Evolutionary conservation across 345 rosid species (phyloP).

Genomic region (Brassica nigra): DNA sequence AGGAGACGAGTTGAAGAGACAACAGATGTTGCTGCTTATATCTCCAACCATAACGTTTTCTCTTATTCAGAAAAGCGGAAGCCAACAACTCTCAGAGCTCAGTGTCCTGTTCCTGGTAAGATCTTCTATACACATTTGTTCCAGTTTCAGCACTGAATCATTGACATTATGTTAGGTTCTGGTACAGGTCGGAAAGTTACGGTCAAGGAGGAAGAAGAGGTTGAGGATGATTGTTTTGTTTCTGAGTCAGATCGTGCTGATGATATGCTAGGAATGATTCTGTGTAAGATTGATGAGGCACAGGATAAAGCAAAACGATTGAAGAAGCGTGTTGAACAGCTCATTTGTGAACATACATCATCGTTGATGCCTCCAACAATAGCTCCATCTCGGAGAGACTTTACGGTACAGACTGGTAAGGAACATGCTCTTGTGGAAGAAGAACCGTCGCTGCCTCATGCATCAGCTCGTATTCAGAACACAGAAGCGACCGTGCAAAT

Average conservation of each 20-base stretch:
- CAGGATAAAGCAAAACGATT: constrained; percentile 44
- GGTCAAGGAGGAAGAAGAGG: constrained; percentile 30
- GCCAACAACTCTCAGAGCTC: constrained; percentile 41
- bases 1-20: constrained; percentile 71
- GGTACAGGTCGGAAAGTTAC: constrained; percentile 43
- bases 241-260: constrained; percentile 48
- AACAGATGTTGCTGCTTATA: constrained; percentile 54
- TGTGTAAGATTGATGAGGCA: constrained; percentile 57
- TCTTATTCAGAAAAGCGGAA: constrained; percentile 65
- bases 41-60: constrained; percentile 60
- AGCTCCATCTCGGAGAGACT: constrained; percentile 9
- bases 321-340: constrained; percentile 60
- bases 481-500: constrained; percentile 26
- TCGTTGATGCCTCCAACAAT: neutral
- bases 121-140: neutral
- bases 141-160: neutral
- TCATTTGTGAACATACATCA: constrained; percentile 41
- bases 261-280: constrained; percentile 49
- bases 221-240: constrained; percentile 45
- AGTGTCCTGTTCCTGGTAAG: constrained; percentile 43
- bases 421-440: constrained; percentile 21
- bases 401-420: neutral
- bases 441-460: constrained; percentile 17
- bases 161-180: neutral
- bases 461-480: constrained; percentile 8